phyloP scores from a whole-genome alignment of 495 filamentous ascomycete species.

The Penicillium arizonense region DNA sequence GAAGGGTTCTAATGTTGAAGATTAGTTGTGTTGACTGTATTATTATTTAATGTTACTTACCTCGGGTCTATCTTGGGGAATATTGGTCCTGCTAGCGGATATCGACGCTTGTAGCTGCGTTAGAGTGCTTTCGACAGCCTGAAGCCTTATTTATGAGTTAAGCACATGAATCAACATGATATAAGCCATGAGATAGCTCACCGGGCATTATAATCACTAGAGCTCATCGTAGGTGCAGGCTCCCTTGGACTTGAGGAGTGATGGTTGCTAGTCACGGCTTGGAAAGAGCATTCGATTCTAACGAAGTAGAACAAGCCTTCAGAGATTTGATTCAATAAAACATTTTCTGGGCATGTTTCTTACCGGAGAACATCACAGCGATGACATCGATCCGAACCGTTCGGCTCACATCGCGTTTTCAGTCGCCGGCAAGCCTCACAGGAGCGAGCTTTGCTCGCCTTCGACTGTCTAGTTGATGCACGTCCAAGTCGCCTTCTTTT shows the following conservation, averaged over 20 bases:
- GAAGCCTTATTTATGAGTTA: neutral
- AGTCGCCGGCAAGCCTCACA: slow-evolving; percentile 17
- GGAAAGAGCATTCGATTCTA: slow-evolving; percentile 13
- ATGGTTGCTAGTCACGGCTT: neutral
- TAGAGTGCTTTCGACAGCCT: slow-evolving; percentile 7
- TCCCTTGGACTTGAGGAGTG: neutral
- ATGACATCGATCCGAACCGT: slow-evolving; percentile 6
- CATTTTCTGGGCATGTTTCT: too few relatives aligned
- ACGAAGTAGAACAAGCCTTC: neutral
- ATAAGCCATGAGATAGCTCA: neutral
- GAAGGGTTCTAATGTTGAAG: neutral
- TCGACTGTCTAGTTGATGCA: neutral
- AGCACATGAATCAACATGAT: neutral
- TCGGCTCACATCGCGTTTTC: slow-evolving; percentile 16
- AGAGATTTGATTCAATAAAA: too few relatives aligned
- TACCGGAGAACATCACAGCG: slow-evolving; percentile 14
- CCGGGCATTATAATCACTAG: neutral
- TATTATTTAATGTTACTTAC: neutral
- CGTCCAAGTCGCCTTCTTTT: neutral
- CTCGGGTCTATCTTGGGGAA: neutral
- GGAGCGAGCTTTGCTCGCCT: slow-evolving; percentile 14
- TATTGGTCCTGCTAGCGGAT: neutral
- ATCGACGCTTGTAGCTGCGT: slow-evolving; percentile 6
- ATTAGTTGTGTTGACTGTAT: too few relatives aligned
- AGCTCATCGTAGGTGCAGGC: too few relatives aligned